Base-by-base conservation (phyloP, 164 flowering plant species). In the Cinnamomum chago region DNA sequence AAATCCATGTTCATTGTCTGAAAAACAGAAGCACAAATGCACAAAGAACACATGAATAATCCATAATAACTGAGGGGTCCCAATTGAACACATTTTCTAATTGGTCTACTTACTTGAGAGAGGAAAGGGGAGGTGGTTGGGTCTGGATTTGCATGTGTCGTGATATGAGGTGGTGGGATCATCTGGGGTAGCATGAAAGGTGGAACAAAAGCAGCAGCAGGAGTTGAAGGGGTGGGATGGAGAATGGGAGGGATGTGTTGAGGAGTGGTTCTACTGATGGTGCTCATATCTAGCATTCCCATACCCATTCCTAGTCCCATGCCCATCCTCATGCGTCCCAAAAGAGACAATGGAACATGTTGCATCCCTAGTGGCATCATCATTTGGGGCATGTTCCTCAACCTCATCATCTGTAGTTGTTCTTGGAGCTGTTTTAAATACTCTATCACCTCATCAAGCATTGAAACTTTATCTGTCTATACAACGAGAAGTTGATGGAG, bases 391-490 rank as follows among this genome's bases (percentile, higher is more conserved):
- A 84, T 79, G 79, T 50, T 84, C 71, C 84, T 78, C 51, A 77
- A 12, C 68, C 80, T 89, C 90, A 88, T 86, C 82, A 86, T 68
- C 25, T 85, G 88, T 18, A 90, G 81, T 73, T 90, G 95, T 70
- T 89, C 83, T 86, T 90, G 89, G 0, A 90, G 91, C 68, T 89
- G 88, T 55, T 89, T 88, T 76, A 89, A 75, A 78, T 89, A 88
- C 47, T 86, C 85, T 5, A 88, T 88, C 81, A 86, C 92, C 65
- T 88, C 94, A 72, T 90, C 94, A 0, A 90, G 84, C 86, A 90
- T 86, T 62, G 91, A 88, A 23, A 89, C 91, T 79, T 88, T 90
- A 78, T 90, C 94, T 5, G 89, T 87, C 93, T 90, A 79, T 33
- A 76, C 62, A 55, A 40, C 15, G 24, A 20, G 25, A 64, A 10